Evolutionary conservation across 2,329 filamentous ascomycete species (phyloP).

Genomic region (Aureobasidium musti): DNA sequence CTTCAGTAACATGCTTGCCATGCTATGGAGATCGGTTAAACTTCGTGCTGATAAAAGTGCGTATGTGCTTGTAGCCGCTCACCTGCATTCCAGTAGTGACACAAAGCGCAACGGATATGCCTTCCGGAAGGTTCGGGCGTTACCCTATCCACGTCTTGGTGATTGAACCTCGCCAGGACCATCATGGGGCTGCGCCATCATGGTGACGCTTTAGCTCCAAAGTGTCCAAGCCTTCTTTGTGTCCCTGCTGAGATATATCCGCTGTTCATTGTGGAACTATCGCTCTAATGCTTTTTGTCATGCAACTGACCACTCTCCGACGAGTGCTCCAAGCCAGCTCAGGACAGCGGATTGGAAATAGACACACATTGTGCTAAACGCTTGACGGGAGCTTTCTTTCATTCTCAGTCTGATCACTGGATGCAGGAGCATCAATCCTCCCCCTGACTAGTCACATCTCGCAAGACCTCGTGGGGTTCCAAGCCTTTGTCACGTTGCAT

Average conservation of each 20-base stretch:
- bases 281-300: slow-evolving; percentile 25
- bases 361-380: slow-evolving; percentile 23
- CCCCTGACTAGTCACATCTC: slow-evolving; percentile 21
- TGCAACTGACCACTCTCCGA: slow-evolving; percentile 25
- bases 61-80: slow-evolving; percentile 19
- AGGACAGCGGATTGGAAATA: slow-evolving; percentile 19
- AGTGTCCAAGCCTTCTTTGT: slow-evolving; percentile 25
- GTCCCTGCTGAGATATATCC: slow-evolving; percentile 19
- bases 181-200: slow-evolving; percentile 17
- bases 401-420: slow-evolving; percentile 18
- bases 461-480: neutral
- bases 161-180: slow-evolving; percentile 16
- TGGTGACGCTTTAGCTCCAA: slow-evolving; percentile 13
- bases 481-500: slow-evolving; percentile 26
- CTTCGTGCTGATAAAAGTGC: slow-evolving; percentile 17
- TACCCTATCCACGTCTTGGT: slow-evolving; percentile 23
- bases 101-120: slow-evolving; percentile 12
- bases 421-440: neutral
- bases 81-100: slow-evolving; percentile 3
- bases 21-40: slow-evolving; percentile 2
- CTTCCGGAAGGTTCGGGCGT: slow-evolving; percentile 26
- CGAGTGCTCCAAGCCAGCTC: slow-evolving; percentile 14
- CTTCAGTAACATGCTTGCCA: neutral
- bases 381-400: slow-evolving; percentile 16
- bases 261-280: slow-evolving; percentile 26